A percentile compares a stretch with the other conserved stretches of the same genome.
Conservation (phyloP, 2,329 filamentous ascomycete genomes). For the Diplodia intermedia region DNA sequence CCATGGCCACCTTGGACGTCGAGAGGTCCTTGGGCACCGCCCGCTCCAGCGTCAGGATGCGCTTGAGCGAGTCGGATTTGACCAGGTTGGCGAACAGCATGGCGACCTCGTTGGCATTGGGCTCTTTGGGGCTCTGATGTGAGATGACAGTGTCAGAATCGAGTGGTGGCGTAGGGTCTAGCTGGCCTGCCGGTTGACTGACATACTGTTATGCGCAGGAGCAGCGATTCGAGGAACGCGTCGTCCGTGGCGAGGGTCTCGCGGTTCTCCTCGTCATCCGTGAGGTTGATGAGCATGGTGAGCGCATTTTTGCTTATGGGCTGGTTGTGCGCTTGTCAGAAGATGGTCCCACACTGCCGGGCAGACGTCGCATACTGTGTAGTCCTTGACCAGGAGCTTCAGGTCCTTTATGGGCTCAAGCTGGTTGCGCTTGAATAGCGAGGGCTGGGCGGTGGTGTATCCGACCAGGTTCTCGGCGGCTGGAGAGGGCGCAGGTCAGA, state of each 20-base stretch:
- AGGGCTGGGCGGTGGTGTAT: constrained; percentile 76
- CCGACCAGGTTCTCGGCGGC: constrained; percentile 87
- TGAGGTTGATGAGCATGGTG: constrained; percentile 87
- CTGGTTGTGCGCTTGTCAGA: constrained; percentile 51
- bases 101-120: constrained; percentile 81
- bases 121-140: constrained; percentile 72
- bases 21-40: constrained; percentile 72
- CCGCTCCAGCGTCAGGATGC: constrained; percentile 72
- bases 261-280: constrained; percentile 77
- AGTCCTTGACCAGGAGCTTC: constrained; percentile 85
- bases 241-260: constrained; percentile 78
- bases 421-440: constrained; percentile 82
- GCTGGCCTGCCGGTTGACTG: constrained; percentile 47
- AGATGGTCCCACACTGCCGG: not conserved
- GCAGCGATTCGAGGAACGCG: constrained; percentile 75
- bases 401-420: constrained; percentile 83
- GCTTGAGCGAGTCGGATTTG: constrained; percentile 77
- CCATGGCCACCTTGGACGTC: constrained; percentile 75
- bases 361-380: constrained; percentile 62
- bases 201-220: constrained; percentile 78
- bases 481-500: constrained; percentile 43
- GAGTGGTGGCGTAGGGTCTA: not conserved
- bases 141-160: not conserved
- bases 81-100: constrained; percentile 94
- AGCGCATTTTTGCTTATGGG: constrained; percentile 92